Percentiles rank a stretch among this genome's conserved stretches.
These are phyloP conservation scores for Singerocomus inundabilis DNA, from an alignment of 1,284 basidiomycete species.

Conservation along the genomic window DNA sequence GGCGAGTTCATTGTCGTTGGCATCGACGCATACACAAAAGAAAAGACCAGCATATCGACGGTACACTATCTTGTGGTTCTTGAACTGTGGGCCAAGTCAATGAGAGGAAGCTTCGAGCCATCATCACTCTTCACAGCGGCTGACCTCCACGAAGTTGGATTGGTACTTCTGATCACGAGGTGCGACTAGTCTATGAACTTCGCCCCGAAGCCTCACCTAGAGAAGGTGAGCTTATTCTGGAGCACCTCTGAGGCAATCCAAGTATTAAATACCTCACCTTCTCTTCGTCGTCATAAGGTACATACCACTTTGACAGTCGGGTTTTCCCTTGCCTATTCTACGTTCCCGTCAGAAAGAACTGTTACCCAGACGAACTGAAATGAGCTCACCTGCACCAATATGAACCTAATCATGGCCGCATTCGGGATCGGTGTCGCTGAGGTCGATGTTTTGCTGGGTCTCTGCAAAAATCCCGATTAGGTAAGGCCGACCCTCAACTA, in stretches of 20 bases:
- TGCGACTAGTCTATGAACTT: slow-evolving; percentile 93
- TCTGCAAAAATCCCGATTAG: slow-evolving; percentile 2
- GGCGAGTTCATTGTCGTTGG: slow-evolving; percentile 96
- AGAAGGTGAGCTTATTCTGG: slow-evolving; percentile 1
- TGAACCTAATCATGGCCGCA: slow-evolving; percentile 30
- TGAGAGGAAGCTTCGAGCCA: neutral
- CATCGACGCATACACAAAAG: slow-evolving; percentile 97
- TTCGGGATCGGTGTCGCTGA: slow-evolving; percentile 4
- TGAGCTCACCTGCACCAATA: slow-evolving; percentile 26
- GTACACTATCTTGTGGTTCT: slow-evolving; percentile 94
- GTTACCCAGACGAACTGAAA: neutral
- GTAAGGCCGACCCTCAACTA: neutral
- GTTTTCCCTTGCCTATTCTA: slow-evolving; percentile 99
- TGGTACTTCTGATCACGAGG: slow-evolving; percentile 99
- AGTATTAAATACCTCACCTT: slow-evolving; percentile 55
- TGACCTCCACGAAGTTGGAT: slow-evolving; percentile 97
- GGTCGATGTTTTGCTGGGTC: neutral
- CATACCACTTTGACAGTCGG: slow-evolving; percentile 95
- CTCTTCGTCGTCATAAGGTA: slow-evolving; percentile 93
- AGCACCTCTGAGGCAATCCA: neutral
- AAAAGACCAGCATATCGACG: slow-evolving; percentile 96
- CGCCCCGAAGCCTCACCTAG: slow-evolving; percentile 87
- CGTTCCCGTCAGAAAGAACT: neutral
- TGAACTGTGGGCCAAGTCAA: slow-evolving; percentile 60
- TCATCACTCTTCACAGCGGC: slow-evolving; percentile 22